Base-by-base conservation (phyloP, 352 stramenopile species). In the Phytophthora sansomeana region DNA sequence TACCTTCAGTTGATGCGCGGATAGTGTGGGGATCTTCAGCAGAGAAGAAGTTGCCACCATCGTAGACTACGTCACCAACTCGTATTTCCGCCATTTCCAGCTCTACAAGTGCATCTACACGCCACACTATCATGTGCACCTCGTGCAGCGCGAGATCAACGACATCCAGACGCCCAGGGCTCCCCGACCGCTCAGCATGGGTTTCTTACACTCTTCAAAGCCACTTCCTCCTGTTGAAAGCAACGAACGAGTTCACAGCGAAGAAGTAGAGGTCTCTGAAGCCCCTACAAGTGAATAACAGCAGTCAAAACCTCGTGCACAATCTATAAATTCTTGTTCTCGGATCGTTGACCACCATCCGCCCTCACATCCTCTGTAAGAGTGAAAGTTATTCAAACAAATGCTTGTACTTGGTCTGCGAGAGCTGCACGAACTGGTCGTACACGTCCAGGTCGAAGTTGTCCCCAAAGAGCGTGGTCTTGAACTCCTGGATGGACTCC, bases 31-130 rank as follows among this genome's bases (percentile, higher is more conserved):
- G 14, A 68, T 95, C 36, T 93, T 92, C 55, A 80, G 60, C 4
- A 57, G 72, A 16, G 43, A 67, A 1, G 76, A 95, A 26, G 84
- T 92, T 8, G 57, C 41, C 19, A 51, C 43, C 10, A 83, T 93
- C 53, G 81, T 93, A 26, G 86, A 96, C 48, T 92, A 85, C 63
- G 72, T 95, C 52, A 76, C 83, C 28, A 76, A 93, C 72, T 78
- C 77, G 47, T 96, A 96, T 72, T 96, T 88, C 55, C 80, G 87
- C 21, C 85, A 94, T 49, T 89, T 92, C 19, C 69, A 85, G 49
- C 75, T 94, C 28, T 91, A 96, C 78, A 92, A 94, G 71, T 80
- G 67, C 60, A 80, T 92, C 62, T 96, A 83, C 76, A 93, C 85
- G 28, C 82, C 83, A 7, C 83, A 82, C 58, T 66, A 75, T 30